These are phyloP conservation scores for Nakaseomyces bracarensis DNA, from an alignment of 1,139 yeast genomes.

Conservation along the genomic window DNA sequence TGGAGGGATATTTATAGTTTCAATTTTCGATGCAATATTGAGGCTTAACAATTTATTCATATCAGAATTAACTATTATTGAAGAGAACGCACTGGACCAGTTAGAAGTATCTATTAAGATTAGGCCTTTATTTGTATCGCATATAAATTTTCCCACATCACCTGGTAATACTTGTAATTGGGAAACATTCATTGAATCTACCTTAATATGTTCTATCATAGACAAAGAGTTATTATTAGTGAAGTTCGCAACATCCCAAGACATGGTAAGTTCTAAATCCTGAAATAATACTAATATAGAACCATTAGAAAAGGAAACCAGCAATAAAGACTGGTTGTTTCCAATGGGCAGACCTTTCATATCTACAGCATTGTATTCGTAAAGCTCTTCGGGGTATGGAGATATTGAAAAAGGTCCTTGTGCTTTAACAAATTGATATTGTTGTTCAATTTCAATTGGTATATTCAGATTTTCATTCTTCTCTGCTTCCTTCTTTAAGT, in stretches of 20 bases:
- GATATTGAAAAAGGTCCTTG: conserved; percentile 48
- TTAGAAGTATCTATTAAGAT: conserved; percentile 14
- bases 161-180: conserved; percentile 7
- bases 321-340: conserved; percentile 18
- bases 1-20: conserved; percentile 7
- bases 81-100: conserved; percentile 17
- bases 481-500: conserved; percentile 16
- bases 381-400: conserved; percentile 45
- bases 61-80: conserved; percentile 20
- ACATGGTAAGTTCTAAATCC: conserved; percentile 27
- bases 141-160: conserved; percentile 12
- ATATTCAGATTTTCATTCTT: conserved; percentile 1
- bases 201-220: conserved; percentile 17
- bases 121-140: conserved; percentile 9
- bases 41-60: conserved; percentile 14
- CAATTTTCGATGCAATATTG: conserved; percentile 14
- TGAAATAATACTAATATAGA: conserved; percentile 22
- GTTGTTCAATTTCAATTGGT: conserved; percentile 11
- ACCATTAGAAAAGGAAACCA: conserved; percentile 22
- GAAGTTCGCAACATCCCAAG: conserved; percentile 21
- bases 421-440: conserved; percentile 18
- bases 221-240: conserved; percentile 21
- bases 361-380: conserved; percentile 37
- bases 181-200: conserved; percentile 10
- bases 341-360: conserved; percentile 30